Evolutionary conservation across 345 rosid species (phyloP), one percentile per base, ranked within the genome.

Genomic region (Acer negundo): DNA sequence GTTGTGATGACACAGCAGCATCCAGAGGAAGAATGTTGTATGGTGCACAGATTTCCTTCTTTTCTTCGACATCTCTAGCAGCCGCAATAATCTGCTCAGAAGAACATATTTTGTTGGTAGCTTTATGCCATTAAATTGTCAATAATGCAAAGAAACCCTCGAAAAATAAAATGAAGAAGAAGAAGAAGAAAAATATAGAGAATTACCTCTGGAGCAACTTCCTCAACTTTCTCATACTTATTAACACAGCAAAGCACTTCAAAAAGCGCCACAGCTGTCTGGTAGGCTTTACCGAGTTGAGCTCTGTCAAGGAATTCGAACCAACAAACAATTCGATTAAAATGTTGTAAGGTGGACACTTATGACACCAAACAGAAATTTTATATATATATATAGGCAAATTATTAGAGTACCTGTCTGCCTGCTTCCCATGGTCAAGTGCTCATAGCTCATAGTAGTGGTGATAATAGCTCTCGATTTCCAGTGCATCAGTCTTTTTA

Each of bases 281-380:
- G 97, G 84, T 96, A 94, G 82, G 97, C 99, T 85, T 96, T 94
- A 44, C 96, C 98, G 81, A 96, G 98, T 85, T 96, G 99, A 85
- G 97, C 99, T 85, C 99, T 96, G 86, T 51, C 77, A 78, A 81
- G 70, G 76, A 83, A 72, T 71, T 67, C 44, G 65, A 51, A 35
- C 77, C 74, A 23, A 47, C 64, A 66, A 31, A 47, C 64, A 66
- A 31, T 23, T 28, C 44, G 67, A 20, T 19, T 68, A 62, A 20
- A 26, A 23, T 11, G 61, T 6, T 22, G 63, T 12, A 42, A 11
- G 42, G 28, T 62, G 73, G 59, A 53, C 10, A 75, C 62, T 17
- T 12, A 16, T 74, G 23, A 62, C 62, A 42, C 59, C 28, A 19
- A 59, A 24, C 61, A n/a, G 26, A 65, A 76, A 73, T 2, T 22